Conservation (phyloP, 1,284 basidiomycete species). For the Heterobasidion irregulare region DNA sequence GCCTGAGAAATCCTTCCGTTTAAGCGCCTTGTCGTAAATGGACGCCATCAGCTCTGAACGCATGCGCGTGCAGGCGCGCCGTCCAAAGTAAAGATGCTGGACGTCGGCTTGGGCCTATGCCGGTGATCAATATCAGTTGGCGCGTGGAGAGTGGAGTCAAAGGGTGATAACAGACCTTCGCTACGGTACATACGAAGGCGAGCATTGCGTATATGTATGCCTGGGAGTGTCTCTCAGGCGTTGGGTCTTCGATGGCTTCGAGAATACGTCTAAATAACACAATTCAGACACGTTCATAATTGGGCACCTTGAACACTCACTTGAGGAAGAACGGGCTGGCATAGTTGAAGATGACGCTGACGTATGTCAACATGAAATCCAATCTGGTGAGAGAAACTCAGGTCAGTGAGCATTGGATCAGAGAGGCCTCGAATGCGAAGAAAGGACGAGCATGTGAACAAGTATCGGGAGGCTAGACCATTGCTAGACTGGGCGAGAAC, state of each 20-base stretch:
- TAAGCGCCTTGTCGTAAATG: slow-evolving; percentile 87
- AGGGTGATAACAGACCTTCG: slow-evolving; percentile 31
- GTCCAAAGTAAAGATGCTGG: slow-evolving; percentile 72
- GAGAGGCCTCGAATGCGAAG: not conserved
- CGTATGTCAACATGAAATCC: slow-evolving; percentile 58
- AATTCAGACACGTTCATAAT: not conserved
- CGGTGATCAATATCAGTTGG: not conserved
- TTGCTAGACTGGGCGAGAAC: not conserved
- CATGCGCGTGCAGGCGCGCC: slow-evolving; percentile 64
- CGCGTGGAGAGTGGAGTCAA: not conserved
- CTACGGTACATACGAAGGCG: slow-evolving; percentile 48
- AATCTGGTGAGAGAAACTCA: slow-evolving; percentile 19
- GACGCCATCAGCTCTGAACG: slow-evolving; percentile 71
- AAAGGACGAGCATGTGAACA: not conserved
- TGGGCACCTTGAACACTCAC: not conserved
- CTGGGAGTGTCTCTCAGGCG: slow-evolving; percentile 37
- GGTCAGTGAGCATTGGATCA: not conserved
- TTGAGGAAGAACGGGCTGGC: slow-evolving; percentile 55
- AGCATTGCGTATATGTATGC: slow-evolving; percentile 72
- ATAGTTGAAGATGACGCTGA: slow-evolving; percentile 66
- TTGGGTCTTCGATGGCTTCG: slow-evolving; percentile 29
- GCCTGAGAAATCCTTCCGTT: slow-evolving; percentile 79
- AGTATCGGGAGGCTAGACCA: not conserved
- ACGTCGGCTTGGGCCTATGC: slow-evolving; percentile 56
- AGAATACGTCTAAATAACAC: slow-evolving; percentile 40